Evolutionary conservation across 176 grass and related monocot species (phyloP), one percentile per base, ranked within the genome.

Genomic region (Poa pratensis): DNA sequence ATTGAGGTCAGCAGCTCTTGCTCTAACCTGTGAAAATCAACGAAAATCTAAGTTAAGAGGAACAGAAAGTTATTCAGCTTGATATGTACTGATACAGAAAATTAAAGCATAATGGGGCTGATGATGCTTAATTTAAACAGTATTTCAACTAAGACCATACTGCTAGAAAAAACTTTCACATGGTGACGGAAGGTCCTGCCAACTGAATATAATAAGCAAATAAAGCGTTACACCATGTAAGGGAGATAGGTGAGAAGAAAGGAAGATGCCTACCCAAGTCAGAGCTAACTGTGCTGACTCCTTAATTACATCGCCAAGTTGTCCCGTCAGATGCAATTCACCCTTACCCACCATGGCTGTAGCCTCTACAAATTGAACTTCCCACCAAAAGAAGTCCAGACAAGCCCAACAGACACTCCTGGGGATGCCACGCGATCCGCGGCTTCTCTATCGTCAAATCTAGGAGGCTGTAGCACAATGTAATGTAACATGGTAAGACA

Each of bases 241-340:
- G 2, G 20, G n/a, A 87, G 57, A 82, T 51, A 50, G 64, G 63
- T 88, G 55, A 79, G 30, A 82, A 57, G 35, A 62, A 65, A 83
- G 62, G 27, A 87, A 86, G 27, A 73, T 83, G 11, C 51, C 50
- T 92, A 98, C 96, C 96, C 96, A 99, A 73, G 96, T 99, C 54
- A 96, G 90, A 89, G 96, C 93, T 87, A 99, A 89, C 80, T 99
- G 94, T 34, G 96, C 96, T 23, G 96, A 99, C 84, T 99, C 96
- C 86, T 99, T 99, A 73, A 99, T 99, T 81, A 99, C 94, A 92
- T 96, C 96, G 61, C 96, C 96, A 80, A 99, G 96, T 84, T 99
- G 96, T 69, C 96, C 96, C 28, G 96, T 99, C 59, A 96, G 75
- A 92, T 94, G 96, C 87, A 99, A 83, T n/a, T 99, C 96, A 35